Conservation (phyloP, 768 basidiomycete species). For the Psilocybe azurescens region DNA sequence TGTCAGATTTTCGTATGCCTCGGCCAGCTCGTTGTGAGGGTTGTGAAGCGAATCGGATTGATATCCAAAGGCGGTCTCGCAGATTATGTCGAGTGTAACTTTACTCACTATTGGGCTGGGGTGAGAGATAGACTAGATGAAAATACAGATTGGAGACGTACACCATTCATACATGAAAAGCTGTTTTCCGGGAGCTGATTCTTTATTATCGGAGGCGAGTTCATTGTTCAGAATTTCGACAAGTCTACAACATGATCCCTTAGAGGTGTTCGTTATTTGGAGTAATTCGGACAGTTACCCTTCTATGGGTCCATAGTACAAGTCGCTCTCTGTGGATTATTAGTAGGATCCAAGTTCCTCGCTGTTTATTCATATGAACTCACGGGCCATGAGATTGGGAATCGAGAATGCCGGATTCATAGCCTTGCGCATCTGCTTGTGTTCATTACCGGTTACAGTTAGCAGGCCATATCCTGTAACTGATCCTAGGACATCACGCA, state of each 20-base stretch:
- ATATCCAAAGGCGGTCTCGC: conserved; percentile 55
- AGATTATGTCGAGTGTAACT: conserved; percentile 58
- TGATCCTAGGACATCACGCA: conserved; percentile 46
- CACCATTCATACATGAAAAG: conserved; percentile 52
- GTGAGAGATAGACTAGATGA: not conserved
- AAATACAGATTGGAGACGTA: conserved; percentile 28
- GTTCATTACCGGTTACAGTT: conserved; percentile 53
- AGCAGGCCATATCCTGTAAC: conserved; percentile 51
- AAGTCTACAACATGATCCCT: conserved; percentile 21
- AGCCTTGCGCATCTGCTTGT: conserved; percentile 52
- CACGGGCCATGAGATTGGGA: conserved; percentile 44
- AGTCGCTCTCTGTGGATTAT: conserved; percentile 47
- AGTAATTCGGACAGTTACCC: conserved; percentile 30
- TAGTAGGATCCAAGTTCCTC: not conserved
- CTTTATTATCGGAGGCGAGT: conserved; percentile 30
- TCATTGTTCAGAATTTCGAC: conserved; percentile 40
- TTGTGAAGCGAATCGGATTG: conserved; percentile 48
- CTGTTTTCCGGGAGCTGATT: conserved; percentile 37
- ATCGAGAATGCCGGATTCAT: conserved; percentile 61
- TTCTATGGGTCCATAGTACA: conserved; percentile 54
- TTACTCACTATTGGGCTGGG: conserved; percentile 44
- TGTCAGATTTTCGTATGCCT: conserved; percentile 49
- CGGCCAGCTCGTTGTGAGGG: conserved; percentile 51
- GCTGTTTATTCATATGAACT: conserved; percentile 14
- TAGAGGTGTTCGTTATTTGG: not conserved